Evolutionary conservation across 1,284 basidiomycete species (phyloP).

Genomic region (Naganishia sp.): DNA sequence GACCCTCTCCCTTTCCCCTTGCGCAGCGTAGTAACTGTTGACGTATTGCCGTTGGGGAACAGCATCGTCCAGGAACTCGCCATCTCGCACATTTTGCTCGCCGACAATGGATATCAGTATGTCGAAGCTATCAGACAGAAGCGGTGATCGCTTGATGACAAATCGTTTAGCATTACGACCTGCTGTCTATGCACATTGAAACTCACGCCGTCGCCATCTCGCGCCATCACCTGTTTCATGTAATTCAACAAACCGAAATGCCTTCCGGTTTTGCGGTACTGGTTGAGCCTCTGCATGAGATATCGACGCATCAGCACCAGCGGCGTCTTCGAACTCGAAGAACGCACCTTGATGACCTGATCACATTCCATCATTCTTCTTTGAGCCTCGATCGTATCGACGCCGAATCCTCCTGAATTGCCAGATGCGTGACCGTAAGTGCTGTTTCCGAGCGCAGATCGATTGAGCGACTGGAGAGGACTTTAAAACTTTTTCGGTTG

Average conservation of each 20-base stretch:
- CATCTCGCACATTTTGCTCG: slow-evolving; percentile 40
- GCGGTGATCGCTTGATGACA: slow-evolving; percentile 26
- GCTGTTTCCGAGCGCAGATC: slow-evolving; percentile 13
- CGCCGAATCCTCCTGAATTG: slow-evolving; percentile 39
- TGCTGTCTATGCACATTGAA: slow-evolving; percentile 44
- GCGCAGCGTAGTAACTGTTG: slow-evolving; percentile 52
- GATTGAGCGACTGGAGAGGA: slow-evolving; percentile 6
- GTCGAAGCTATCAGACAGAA: slow-evolving; percentile 49
- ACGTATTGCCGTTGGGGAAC: slow-evolving; percentile 54
- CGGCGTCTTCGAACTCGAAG: not conserved
- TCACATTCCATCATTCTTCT: slow-evolving; percentile 95
- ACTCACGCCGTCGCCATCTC: slow-evolving; percentile 42
- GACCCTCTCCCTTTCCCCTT: slow-evolving; percentile 35
- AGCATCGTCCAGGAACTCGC: slow-evolving; percentile 48
- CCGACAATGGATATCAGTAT: slow-evolving; percentile 55
- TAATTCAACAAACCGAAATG: slow-evolving; percentile 34
- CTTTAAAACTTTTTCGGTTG: not conserved
- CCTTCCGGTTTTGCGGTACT: slow-evolving; percentile 28
- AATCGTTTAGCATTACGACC: slow-evolving; percentile 29
- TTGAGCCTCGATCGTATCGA: slow-evolving; percentile 71
- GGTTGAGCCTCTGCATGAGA: slow-evolving; percentile 44
- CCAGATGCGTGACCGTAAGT: slow-evolving; percentile 20
- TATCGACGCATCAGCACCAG: not conserved
- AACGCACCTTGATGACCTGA: slow-evolving; percentile 66
- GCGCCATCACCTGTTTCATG: slow-evolving; percentile 27